These are phyloP conservation scores for Pulveroboletus sp. DNA, from an alignment of 768 basidiomycete species.

Conservation along the genomic window DNA sequence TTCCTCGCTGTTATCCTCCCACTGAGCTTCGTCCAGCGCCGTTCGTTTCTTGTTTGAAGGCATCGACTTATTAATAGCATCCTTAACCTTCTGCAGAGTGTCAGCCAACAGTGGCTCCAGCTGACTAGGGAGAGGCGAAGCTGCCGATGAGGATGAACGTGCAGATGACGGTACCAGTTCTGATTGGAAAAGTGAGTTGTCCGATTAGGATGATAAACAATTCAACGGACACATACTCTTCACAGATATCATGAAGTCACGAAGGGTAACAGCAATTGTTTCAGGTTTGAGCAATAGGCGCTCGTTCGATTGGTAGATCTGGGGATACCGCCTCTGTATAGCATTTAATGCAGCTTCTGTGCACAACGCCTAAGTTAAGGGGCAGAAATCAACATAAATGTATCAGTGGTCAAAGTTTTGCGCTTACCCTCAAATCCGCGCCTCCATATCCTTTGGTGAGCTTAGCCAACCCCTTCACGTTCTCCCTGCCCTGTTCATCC, in stretches of 20 bases:
- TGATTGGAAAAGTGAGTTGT: slow-evolving; percentile 30
- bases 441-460: slow-evolving; percentile 98
- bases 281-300: slow-evolving; percentile 82
- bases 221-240: slow-evolving; percentile 63
- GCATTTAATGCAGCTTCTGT: slow-evolving; percentile 97
- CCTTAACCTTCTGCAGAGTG: slow-evolving; percentile 69
- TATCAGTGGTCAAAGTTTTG: slow-evolving; percentile 1
- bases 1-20: slow-evolving; percentile 77
- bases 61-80: slow-evolving; percentile 67
- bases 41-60: slow-evolving; percentile 79
- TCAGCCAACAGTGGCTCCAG: slow-evolving; percentile 74
- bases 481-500: slow-evolving; percentile 44
- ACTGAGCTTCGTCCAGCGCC: slow-evolving; percentile 94
- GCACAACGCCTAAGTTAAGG: slow-evolving; percentile 78
- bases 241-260: slow-evolving; percentile 97
- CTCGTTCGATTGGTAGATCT: slow-evolving; percentile 92
- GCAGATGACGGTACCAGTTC: slow-evolving; percentile 95
- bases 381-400: neutral
- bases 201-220: neutral
- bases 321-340: slow-evolving; percentile 93
- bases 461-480: slow-evolving; percentile 69
- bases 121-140: slow-evolving; percentile 81
- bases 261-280: slow-evolving; percentile 76
- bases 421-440: slow-evolving; percentile 82
- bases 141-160: slow-evolving; percentile 82